Percentiles rank a stretch among this genome's conserved stretches.
These are phyloP conservation scores for Plantago coronopus DNA, from an alignment of 305 asterid genomes.

Conservation along the genomic window DNA sequence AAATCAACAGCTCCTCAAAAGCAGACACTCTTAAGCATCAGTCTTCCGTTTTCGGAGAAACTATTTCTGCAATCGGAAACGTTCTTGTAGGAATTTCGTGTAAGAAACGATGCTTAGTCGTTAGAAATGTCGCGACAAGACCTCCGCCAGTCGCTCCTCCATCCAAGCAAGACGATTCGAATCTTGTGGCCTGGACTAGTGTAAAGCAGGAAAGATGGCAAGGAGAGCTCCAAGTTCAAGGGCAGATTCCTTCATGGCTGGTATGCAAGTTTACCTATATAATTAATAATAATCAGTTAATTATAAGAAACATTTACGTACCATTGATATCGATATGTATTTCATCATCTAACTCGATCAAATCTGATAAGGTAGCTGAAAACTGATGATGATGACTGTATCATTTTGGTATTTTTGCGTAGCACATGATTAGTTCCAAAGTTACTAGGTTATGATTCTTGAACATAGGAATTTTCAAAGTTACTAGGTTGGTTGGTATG, in stretches of 20 bases:
- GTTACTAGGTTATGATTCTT: too few relatives aligned
- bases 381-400: too few relatives aligned
- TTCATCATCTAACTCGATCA: too few relatives aligned
- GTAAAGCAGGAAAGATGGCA: conserved; percentile 77
- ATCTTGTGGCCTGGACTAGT: conserved; percentile 82
- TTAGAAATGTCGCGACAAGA: conserved; percentile 45
- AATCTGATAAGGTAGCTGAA: too few relatives aligned
- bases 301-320: too few relatives aligned
- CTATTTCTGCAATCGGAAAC: conserved; percentile 1
- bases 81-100: not conserved
- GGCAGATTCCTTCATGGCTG: conserved; percentile 83
- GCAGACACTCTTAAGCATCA: conserved; percentile 19
- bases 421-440: too few relatives aligned
- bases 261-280: conserved; percentile 28
- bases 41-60: conserved; percentile 21
- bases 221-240: conserved; percentile 82
- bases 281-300: too few relatives aligned
- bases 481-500: conserved; percentile 2
- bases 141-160: conserved; percentile 29
- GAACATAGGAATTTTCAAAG: not conserved
- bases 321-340: too few relatives aligned
- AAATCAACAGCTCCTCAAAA: conserved; percentile 16
- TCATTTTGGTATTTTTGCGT: too few relatives aligned
- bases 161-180: conserved; percentile 23
- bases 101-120: conserved; percentile 3